Evolutionary conservation across 2,329 filamentous ascomycete genomes (phyloP), one percentile per base, ranked within the genome.

Genomic region (Diaporthe sp.): DNA sequence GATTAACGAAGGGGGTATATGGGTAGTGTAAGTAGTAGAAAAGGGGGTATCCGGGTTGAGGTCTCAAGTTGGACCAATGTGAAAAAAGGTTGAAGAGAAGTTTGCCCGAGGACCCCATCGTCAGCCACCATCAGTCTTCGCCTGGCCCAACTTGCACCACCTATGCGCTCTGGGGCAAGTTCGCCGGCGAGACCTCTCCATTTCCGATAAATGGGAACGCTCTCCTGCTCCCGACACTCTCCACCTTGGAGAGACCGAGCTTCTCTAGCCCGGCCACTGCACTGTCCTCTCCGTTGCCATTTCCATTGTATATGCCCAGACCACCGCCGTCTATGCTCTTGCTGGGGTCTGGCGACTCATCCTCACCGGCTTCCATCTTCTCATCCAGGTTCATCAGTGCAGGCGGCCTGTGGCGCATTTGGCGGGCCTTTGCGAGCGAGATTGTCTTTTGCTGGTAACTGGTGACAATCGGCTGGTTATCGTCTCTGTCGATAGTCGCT

Each of bases 381-480:
- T 88, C 89, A 69, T 92, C 90, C 4, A 92, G 85, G 78, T 91
- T 93, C 93, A 97, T 96, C 74, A 98, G 87, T 2, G 95, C 95
- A 39, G 96, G 97, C 2, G 97, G 97, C 7, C 97, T 91, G 82
- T 98, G 95, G 74, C 94, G 94, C 92, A 97, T 94, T 77, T 93
- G 91, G 75, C 93, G 92, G 17, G 97, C 97, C 85, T 98, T 98
- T 73, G 93, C 91, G 9, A 99, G 90, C 37, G 94, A 97, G 73
- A 99, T 98, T 0, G 97, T 99, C 87, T 98, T 97, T 82, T 98
- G 96, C 82, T 98, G 96, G 85, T 98, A 98, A 4, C 95, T 98
- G 4, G 94, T 97, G 28, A 95, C 95, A 76, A 98, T 93, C 13
- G 93, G 91, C 77, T 94, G 90, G 5, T 90, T 90, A 80, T 94